phyloP scores from a whole-genome alignment of 208 protist species.

The Phytomonas francai region DNA sequence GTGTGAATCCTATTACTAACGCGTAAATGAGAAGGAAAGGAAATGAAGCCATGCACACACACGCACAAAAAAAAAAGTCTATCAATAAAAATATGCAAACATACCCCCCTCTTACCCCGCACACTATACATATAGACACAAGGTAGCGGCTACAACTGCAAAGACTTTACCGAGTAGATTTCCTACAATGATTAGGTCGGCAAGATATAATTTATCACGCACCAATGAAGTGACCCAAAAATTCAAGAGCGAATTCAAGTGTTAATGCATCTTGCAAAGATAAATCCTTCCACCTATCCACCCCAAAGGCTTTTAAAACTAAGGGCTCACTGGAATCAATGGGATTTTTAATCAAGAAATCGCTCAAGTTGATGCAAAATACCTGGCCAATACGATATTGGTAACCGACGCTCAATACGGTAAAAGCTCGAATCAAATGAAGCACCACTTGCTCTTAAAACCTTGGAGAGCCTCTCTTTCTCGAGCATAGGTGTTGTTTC shows the following conservation, averaged over 20 bases:
- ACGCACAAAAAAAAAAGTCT: background rate
- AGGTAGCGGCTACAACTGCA: background rate
- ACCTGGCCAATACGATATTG: constrained; percentile 68
- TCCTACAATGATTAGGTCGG: background rate
- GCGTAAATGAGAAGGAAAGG: constrained; percentile 16
- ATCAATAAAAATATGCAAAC: background rate
- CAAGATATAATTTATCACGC: background rate
- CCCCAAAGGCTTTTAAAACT: background rate
- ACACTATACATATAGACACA: no score
- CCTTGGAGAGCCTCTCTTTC: constrained; percentile 65
- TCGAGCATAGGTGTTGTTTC: constrained; percentile 41
- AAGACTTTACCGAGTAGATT: background rate
- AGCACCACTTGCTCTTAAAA: constrained; percentile 22
- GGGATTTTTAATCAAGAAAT: constrained; percentile 5
- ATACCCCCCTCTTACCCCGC: background rate
- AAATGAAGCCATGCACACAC: constrained; percentile 8
- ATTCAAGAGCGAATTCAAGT: background rate
- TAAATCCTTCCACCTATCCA: background rate
- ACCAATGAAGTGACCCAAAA: background rate
- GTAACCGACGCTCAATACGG: constrained; percentile 56
- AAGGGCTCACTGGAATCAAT: background rate
- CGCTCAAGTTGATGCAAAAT: constrained; percentile 45
- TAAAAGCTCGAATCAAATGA: constrained; percentile 24
- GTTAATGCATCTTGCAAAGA: background rate
- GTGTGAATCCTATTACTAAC: constrained; percentile 7